Conservation (phyloP, 495 filamentous ascomycete species). For the Trichoderma asperelloides region DNA sequence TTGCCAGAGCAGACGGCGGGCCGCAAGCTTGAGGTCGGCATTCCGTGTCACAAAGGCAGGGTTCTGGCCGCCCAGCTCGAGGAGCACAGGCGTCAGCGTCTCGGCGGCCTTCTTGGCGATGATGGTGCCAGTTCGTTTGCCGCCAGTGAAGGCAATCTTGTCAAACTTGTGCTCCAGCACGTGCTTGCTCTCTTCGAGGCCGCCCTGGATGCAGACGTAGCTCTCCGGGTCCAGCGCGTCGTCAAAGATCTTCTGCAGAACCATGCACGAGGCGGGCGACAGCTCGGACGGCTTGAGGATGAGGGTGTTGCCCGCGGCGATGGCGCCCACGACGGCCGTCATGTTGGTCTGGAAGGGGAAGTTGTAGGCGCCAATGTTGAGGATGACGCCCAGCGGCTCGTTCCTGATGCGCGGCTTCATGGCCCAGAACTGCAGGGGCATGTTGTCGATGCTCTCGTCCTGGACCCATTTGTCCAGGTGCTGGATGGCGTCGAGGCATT, state of each 20-base stretch:
- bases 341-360: conserved; percentile 77
- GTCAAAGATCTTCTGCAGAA: conserved; percentile 68
- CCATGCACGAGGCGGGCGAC: conserved; percentile 62
- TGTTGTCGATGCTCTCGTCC: conserved; percentile 67
- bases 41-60: conserved; percentile 82
- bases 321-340: conserved; percentile 77
- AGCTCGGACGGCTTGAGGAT: conserved; percentile 86
- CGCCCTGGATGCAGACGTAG: conserved; percentile 74
- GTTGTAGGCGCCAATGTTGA: conserved; percentile 92
- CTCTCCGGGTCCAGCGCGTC: conserved; percentile 65
- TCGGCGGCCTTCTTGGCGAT: conserved; percentile 88
- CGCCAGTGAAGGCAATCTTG: conserved; percentile 95
- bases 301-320: conserved; percentile 81
- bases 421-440: conserved; percentile 53
- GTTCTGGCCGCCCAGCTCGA: conserved; percentile 88
- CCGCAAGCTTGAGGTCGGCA: conserved; percentile 72
- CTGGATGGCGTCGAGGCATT: conserved; percentile 65
- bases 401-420: conserved; percentile 73
- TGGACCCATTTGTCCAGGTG: conserved; percentile 74
- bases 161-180: conserved; percentile 87
- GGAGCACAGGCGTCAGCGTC: conserved; percentile 75
- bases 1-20: conserved; percentile 75
- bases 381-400: conserved; percentile 74
- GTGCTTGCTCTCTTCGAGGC: conserved; percentile 66
- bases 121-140: conserved; percentile 66